phyloP scores from a whole-genome alignment of 2,329 filamentous ascomycete species.

The Penicillium brasilianum region DNA sequence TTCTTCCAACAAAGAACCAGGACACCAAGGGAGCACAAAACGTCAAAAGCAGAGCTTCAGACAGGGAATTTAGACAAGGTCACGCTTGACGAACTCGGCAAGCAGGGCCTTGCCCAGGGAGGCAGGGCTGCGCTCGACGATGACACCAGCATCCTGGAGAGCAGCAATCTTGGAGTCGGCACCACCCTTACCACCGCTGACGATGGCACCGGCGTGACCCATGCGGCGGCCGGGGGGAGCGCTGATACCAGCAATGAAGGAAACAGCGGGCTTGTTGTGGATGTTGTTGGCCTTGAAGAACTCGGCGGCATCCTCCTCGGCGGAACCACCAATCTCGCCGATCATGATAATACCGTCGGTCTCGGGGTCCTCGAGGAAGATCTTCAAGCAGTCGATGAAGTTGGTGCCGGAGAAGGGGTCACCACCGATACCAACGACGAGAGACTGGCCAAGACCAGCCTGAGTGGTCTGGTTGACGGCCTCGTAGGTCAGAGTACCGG shows the following conservation, averaged over 20 bases:
- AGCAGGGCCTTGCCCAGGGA: constrained; percentile 90
- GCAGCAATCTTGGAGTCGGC: constrained; percentile 98
- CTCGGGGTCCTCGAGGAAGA: constrained; percentile 94
- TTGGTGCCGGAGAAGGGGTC: constrained; percentile 99
- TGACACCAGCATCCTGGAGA: constrained; percentile 88
- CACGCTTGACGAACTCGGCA: constrained; percentile 92
- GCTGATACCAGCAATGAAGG: constrained; percentile 98
- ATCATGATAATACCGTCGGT: constrained; percentile 99
- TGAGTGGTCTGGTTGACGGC: constrained; percentile 99
- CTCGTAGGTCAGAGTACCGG: constrained; percentile 98
- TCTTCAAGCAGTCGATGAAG: constrained; percentile 98
- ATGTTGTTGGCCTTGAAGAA: constrained; percentile 94
- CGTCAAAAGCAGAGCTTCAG: constrained; percentile 17
- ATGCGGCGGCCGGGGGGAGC: constrained; percentile 95
- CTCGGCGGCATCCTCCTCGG: constrained; percentile 97
- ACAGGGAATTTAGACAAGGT: constrained; percentile 73
- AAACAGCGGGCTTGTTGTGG: constrained; percentile 92
- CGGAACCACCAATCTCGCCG: constrained; percentile 95
- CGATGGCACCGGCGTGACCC: constrained; percentile 98
- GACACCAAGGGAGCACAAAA: constrained; percentile 26
- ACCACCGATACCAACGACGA: constrained; percentile 97
- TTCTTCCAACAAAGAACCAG: constrained; percentile 21
- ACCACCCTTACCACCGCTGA: constrained; percentile 95
- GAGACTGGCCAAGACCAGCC: constrained; percentile 93
- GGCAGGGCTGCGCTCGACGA: constrained; percentile 94